These are phyloP conservation scores for Chlorella sp. DNA, from an alignment of 139 green algal genomes.

Conservation along the genomic window DNA sequence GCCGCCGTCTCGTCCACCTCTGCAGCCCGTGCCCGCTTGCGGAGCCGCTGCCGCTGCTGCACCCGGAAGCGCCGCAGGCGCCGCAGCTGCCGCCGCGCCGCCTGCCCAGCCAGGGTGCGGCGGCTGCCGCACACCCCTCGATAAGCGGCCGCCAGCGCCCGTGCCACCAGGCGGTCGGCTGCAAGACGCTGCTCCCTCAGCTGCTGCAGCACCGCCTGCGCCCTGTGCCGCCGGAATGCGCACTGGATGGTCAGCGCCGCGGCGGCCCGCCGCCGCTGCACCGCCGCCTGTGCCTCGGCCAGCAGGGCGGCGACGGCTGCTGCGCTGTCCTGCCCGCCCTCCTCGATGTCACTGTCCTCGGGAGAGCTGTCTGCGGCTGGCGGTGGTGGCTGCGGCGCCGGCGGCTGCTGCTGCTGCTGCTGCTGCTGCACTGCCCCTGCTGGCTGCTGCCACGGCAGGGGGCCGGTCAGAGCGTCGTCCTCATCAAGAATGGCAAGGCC, in stretches of 20 bases:
- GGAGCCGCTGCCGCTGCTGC: too few species aligned
- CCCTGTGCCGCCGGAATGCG: background rate
- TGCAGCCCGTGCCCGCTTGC: too few species aligned
- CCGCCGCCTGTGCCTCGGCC: background rate
- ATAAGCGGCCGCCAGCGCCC: background rate
- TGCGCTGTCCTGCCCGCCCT: background rate
- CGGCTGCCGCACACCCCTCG: background rate
- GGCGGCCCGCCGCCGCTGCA: background rate
- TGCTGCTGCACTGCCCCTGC: background rate
- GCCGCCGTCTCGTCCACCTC: too few species aligned
- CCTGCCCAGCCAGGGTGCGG: too few species aligned
- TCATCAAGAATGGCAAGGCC: background rate
- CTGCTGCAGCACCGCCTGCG: background rate
- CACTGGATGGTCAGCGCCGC: background rate
- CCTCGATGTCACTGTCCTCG: slow-evolving; percentile 1
- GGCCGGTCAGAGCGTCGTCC: background rate
- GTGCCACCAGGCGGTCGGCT: background rate
- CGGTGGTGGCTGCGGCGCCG: too few species aligned
- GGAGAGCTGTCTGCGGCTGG: too few species aligned
- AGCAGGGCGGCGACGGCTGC: background rate
- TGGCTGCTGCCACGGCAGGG: background rate
- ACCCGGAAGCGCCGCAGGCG: too few species aligned
- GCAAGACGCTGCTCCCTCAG: background rate
- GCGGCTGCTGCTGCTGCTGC: too few species aligned
- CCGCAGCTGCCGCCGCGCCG: too few species aligned